Evolutionary conservation across 352 stramenopile species (phyloP).

Genomic region (Pythium aphanidermatum): DNA sequence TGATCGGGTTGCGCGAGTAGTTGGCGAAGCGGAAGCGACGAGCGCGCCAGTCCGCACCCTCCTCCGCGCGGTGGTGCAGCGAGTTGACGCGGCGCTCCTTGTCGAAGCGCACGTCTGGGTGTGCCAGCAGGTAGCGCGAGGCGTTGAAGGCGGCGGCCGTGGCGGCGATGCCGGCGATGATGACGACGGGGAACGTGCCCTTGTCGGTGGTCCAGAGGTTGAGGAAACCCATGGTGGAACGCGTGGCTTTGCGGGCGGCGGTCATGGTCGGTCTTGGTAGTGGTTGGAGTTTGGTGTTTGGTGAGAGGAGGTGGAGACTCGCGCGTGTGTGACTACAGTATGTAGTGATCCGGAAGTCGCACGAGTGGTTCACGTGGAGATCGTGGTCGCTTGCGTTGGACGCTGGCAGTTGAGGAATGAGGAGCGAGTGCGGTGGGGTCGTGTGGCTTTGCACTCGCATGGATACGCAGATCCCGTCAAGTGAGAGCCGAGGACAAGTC

Average conservation of each 20-base stretch:
- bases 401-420: no score
- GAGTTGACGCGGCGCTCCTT: slow-evolving; percentile 22
- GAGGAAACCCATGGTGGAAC: slow-evolving; percentile 27
- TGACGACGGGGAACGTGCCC: slow-evolving; percentile 33
- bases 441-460: no score
- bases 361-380: no score
- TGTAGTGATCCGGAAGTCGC: no score
- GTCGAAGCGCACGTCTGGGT: slow-evolving; percentile 26
- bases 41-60: slow-evolving; percentile 25
- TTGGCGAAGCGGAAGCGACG: slow-evolving; percentile 36
- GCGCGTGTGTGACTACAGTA: no score
- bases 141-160: slow-evolving; percentile 16
- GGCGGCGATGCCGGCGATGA: slow-evolving; percentile 28
- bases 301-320: background rate
- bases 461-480: no score
- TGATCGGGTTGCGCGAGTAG: slow-evolving; percentile 39
- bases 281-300: background rate
- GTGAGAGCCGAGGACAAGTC: no score
- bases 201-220: slow-evolving; percentile 43
- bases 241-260: slow-evolving; percentile 6
- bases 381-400: no score
- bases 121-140: slow-evolving; percentile 17
- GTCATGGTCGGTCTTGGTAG: background rate
- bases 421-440: no score
- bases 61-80: slow-evolving; percentile 23